phyloP scores from a whole-genome alignment of 805 yeast genomes.

The Cyberlindnera maritima region DNA sequence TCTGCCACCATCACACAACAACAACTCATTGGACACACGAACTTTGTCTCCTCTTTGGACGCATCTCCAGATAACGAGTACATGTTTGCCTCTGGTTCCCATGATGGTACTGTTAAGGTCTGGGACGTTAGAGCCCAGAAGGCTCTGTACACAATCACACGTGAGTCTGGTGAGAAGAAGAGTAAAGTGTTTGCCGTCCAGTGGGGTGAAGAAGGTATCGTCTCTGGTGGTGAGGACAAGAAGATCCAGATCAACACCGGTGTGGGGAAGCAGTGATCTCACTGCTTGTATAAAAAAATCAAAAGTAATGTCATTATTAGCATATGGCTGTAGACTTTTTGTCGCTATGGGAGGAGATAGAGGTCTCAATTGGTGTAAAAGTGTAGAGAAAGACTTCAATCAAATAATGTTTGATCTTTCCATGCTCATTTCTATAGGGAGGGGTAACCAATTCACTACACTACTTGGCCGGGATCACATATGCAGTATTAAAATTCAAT shows the following conservation, averaged over 20 bases:
- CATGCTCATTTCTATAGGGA: too few species aligned
- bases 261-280: constrained; percentile 8
- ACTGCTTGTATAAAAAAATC: background rate
- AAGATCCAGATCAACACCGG: constrained; percentile 77
- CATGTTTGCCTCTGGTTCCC: constrained; percentile 88
- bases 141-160: constrained; percentile 75
- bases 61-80: constrained; percentile 75
- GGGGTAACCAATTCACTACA: too few species aligned
- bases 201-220: constrained; percentile 80
- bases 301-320: too few species aligned
- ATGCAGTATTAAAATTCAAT: too few species aligned
- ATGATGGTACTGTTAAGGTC: constrained; percentile 90
- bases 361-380: too few species aligned
- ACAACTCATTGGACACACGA: constrained; percentile 85
- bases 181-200: constrained; percentile 80
- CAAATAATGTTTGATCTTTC: too few species aligned
- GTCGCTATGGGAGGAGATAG: too few species aligned
- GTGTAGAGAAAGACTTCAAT: too few species aligned
- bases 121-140: constrained; percentile 93
- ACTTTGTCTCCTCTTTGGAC: constrained; percentile 80
- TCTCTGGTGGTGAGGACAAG: constrained; percentile 94
- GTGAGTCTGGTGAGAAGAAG: constrained; percentile 54
- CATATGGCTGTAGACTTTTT: too few species aligned
- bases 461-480: too few species aligned
- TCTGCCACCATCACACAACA: constrained; percentile 60